A percentile compares a stretch with the other conserved stretches of the same genome.
Evolutionary conservation across 768 basidiomycete genomes (phyloP).

Genomic region (Hericium rajendrae): DNA sequence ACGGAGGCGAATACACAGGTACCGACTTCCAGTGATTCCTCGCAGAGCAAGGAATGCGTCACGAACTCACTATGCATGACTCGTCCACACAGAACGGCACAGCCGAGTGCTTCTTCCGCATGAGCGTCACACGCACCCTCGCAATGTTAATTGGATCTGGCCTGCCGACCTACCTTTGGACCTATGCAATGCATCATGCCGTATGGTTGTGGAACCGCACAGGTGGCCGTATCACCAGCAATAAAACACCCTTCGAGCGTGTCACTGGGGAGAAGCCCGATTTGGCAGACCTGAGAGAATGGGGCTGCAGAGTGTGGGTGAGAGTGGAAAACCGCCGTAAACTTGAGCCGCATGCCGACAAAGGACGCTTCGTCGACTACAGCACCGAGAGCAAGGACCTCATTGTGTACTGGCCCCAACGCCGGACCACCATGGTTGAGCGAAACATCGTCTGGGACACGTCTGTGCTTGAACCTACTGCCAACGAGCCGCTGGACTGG

Average conservation of each 20-base stretch:
- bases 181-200: neutral
- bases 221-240: neutral
- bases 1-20: constrained; percentile 16
- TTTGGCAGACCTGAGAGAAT: neutral
- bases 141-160: neutral
- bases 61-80: constrained; percentile 11
- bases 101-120: constrained; percentile 17
- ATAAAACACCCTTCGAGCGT: neutral
- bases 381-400: constrained; percentile 25
- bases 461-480: no score
- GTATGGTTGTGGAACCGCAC: neutral
- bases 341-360: neutral
- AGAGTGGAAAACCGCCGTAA: neutral
- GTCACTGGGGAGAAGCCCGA: neutral
- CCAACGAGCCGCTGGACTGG: no score
- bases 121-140: neutral
- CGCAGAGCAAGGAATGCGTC: constrained; percentile 11
- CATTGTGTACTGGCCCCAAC: constrained; percentile 23
- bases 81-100: constrained; percentile 18
- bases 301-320: neutral
- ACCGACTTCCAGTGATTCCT: constrained; percentile 7
- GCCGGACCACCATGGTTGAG: constrained; percentile 20
- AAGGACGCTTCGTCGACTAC: constrained; percentile 25
- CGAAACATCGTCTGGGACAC: constrained; percentile 16
- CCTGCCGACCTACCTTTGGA: neutral